Evolutionary conservation across 1,284 basidiomycete genomes (phyloP).

Genomic region (Trametes pubescens): DNA sequence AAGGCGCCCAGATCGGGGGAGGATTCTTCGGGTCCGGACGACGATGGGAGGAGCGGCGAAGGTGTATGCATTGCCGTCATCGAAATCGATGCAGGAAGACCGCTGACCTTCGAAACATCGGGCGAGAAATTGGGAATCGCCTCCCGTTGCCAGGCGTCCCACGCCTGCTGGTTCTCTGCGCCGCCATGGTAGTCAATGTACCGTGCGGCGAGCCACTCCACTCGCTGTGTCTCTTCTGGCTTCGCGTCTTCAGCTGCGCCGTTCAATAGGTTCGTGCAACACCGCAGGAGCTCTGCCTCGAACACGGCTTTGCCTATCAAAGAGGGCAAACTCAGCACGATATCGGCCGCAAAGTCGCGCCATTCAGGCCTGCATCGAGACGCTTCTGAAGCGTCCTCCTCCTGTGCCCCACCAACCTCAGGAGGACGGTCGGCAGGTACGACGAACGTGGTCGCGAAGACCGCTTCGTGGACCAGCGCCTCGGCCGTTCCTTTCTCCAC

Average conservation of each 20-base stretch:
- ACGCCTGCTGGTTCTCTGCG: constrained; percentile 59
- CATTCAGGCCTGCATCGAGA: constrained; percentile 46
- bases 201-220: constrained; percentile 69
- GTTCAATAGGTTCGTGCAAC: constrained; percentile 67
- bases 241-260: constrained; percentile 57
- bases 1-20: constrained; percentile 63
- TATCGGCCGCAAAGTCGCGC: constrained; percentile 67
- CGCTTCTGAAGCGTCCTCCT: constrained; percentile 2
- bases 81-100: constrained; percentile 57
- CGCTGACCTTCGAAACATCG: constrained; percentile 25
- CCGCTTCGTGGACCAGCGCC: constrained; percentile 79
- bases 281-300: constrained; percentile 73
- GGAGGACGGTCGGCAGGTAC: constrained; percentile 3
- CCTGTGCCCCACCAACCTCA: constrained; percentile 6
- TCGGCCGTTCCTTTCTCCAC: constrained; percentile 75
- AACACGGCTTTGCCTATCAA: constrained; percentile 63
- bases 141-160: constrained; percentile 66
- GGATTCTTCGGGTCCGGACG: constrained; percentile 43
- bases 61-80: constrained; percentile 52
- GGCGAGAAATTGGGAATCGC: constrained; percentile 53
- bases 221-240: constrained; percentile 52
- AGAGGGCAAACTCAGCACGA: constrained; percentile 66
- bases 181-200: constrained; percentile 66
- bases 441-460: constrained; percentile 77
- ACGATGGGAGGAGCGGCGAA: constrained; percentile 55